These are phyloP conservation scores for Pseudocercospora musae DNA, from an alignment of 2,329 filamentous ascomycete genomes.

Conservation along the genomic window DNA sequence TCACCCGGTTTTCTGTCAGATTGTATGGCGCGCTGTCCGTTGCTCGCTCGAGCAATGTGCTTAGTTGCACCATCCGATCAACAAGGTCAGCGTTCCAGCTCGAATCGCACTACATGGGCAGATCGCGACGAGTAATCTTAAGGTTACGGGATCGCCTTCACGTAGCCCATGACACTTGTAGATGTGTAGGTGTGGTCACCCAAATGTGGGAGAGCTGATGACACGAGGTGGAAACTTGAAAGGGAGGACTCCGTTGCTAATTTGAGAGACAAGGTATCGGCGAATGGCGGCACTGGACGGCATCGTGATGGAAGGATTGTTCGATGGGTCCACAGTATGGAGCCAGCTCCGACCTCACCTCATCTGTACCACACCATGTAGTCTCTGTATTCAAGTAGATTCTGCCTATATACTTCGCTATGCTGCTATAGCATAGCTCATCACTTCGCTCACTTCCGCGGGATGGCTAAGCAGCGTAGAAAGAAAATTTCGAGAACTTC, in stretches of 20 bases:
- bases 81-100: too few relatives aligned
- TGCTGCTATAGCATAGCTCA: not conserved
- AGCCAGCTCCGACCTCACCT: not conserved
- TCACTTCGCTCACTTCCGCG: not conserved
- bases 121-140: not conserved
- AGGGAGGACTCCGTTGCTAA: not conserved
- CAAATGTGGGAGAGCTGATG: not conserved
- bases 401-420: not conserved
- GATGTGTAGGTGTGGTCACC: too few relatives aligned
- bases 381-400: not conserved
- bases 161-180: not conserved
- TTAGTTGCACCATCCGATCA: not conserved
- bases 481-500: not conserved
- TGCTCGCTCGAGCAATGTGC: not conserved
- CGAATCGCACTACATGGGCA: too few relatives aligned
- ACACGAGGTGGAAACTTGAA: not conserved
- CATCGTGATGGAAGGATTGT: not conserved
- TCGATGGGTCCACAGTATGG: not conserved
- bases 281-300: not conserved
- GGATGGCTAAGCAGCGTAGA: not conserved
- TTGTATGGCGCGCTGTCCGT: too few relatives aligned
- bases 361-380: not conserved
- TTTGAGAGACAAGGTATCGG: not conserved
- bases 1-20: not conserved
- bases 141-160: not conserved